A percentile compares a stretch with the other conserved stretches of the same genome.
Conservation (phyloP, 2,329 filamentous ascomycete genomes). For the Epichloe typhina region DNA sequence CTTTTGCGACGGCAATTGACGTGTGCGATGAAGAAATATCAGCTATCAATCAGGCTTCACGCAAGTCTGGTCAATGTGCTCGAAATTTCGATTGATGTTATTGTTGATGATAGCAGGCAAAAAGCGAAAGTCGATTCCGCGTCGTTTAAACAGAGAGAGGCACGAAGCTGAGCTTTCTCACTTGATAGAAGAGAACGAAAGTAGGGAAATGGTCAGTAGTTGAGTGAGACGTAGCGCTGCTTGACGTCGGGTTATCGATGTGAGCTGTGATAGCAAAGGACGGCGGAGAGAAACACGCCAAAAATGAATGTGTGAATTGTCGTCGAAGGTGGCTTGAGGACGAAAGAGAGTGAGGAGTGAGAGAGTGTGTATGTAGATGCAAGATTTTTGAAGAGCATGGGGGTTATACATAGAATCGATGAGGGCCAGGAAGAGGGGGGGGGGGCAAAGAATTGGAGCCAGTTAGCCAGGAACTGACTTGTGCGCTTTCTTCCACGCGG, state of each 20-base stretch:
- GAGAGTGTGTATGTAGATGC: background rate
- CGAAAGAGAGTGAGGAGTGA: background rate
- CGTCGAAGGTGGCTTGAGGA: conserved; percentile 1
- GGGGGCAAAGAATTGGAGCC: conserved; percentile 1
- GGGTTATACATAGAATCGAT: conserved; percentile 5
- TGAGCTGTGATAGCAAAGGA: conserved; percentile 7
- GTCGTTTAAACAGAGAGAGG: conserved; percentile 10
- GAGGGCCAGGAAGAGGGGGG: conserved; percentile 7
- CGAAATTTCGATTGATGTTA: background rate
- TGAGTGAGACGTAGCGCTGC: conserved; percentile 7
- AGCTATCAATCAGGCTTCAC: background rate
- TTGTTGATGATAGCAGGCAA: background rate
- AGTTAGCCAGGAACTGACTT: conserved; percentile 5
- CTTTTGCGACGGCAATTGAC: background rate
- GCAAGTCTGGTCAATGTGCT: background rate
- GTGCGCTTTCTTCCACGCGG: background rate
- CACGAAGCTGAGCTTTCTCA: conserved; percentile 20
- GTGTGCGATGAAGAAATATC: background rate
- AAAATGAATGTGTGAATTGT: conserved; percentile 16
- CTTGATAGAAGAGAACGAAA: conserved; percentile 13
- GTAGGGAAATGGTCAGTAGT: conserved; percentile 8
- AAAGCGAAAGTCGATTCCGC: conserved; percentile 22
- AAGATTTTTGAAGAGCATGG: conserved; percentile 7
- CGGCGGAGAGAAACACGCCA: conserved; percentile 6
- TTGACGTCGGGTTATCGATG: conserved; percentile 6